Base-by-base conservation (phyloP, 495 filamentous ascomycete genomes). In the Acidiella bohemica region DNA sequence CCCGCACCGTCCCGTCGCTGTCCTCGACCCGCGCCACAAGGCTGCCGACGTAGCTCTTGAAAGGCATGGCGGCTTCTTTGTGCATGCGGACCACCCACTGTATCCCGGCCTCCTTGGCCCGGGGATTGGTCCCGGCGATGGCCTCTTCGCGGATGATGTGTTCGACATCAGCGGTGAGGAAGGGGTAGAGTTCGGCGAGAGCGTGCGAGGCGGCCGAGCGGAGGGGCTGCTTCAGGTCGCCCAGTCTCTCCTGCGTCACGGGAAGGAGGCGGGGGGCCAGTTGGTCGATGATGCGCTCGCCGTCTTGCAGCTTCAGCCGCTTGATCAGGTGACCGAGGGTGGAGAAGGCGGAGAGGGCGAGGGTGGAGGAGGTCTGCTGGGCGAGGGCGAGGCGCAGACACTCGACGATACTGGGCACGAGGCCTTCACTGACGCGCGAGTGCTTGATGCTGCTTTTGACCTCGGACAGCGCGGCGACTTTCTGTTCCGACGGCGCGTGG, bases 361-460 rank as follows among this genome's bases (percentile, higher is more conserved):
- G 71, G 8, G 67, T 61, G 20, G 72, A 54, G 5, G 61, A 72
- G 50, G 84, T 77, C 46, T 78, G 77, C n/a, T 80, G 76, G 42
- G 59, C 62, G 32, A 86, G 78, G 32, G 80, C 74, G 10, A 73
- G 54, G 24, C 73, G 72, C 40, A 85, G 62, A 32, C 74, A 73
- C 37, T 92, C 81, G 60, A 90, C 85, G 37, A 90, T 71, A 24
- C 71, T 66, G 13, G 68, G 55, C 46, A 87, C 70, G 36, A 76
- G 78, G n/a, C 59, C 55, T 40, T 85, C 81, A 27, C 82, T 81
- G 18, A 92, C 80, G 62, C 81, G 81, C 41, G 76, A 77, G 53
- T 88, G 84, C 59, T 93, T 93, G 64, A 93, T 90, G 52, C 75
- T 73, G 33, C 80, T 81, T 58, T 92, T 92, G 58, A 87, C 59